Conservation (phyloP, 768 basidiomycete species). For the Trametes cinnabarina region DNA sequence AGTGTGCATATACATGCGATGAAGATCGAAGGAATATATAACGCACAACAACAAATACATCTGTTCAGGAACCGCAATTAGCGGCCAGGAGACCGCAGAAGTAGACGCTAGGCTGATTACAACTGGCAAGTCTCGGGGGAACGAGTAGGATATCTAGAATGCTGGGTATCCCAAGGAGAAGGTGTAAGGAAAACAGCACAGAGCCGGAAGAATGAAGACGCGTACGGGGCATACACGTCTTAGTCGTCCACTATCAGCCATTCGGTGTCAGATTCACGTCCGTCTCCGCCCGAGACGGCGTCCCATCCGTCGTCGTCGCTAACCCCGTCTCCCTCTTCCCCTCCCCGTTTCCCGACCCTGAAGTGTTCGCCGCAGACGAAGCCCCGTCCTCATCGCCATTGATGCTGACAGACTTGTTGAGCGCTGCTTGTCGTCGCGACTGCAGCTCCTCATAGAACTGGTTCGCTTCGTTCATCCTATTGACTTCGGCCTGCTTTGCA, state of each 20-base stretch:
- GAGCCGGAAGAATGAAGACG: constrained; percentile 7
- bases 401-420: constrained; percentile 49
- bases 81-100: constrained; percentile 8
- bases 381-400: constrained; percentile 20
- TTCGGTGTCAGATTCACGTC: constrained; percentile 85
- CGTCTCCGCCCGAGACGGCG: constrained; percentile 65
- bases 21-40: constrained; percentile 15
- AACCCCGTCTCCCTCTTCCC: constrained; percentile 45
- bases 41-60: constrained; percentile 15
- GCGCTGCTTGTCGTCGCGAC: constrained; percentile 61
- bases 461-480: constrained; percentile 93
- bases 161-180: constrained; percentile 25
- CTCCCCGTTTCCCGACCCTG: constrained; percentile 71
- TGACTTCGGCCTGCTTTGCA: constrained; percentile 87
- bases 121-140: constrained; percentile 2
- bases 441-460: constrained; percentile 88
- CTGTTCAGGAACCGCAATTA: constrained; percentile 11
- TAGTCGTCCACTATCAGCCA: constrained; percentile 70
- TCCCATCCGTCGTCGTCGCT: constrained; percentile 68
- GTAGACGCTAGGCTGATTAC: constrained; percentile 17
- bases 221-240: constrained; percentile 16
- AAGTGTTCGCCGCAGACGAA: constrained; percentile 29
- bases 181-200: constrained; percentile 1
- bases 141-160: constrained; percentile 25
- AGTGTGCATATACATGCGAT: no score